phyloP scores from a whole-genome alignment of 345 rosid genomes.

The Citrus reticulata region DNA sequence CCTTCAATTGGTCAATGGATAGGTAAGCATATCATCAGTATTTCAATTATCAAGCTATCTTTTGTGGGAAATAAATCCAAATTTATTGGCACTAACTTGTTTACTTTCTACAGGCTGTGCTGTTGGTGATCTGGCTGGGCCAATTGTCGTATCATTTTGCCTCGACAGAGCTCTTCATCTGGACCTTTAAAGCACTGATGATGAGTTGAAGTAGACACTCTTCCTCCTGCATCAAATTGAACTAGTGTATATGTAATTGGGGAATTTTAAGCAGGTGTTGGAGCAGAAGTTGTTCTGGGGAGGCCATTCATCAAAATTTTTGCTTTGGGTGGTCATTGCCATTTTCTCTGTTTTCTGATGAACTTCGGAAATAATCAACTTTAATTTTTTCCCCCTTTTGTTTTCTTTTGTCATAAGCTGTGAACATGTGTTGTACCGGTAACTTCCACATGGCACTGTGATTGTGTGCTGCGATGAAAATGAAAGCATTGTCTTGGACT shows the following conservation, averaged over 20 bases:
- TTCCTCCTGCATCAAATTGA: conserved; percentile 1
- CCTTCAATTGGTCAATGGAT: conserved; percentile 94
- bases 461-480: not conserved
- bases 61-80: not conserved
- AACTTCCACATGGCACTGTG: not conserved
- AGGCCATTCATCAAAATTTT: not conserved
- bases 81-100: not conserved
- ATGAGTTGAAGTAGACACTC: not conserved
- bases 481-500: not conserved
- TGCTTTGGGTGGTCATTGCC: not conserved
- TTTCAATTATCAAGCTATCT: not conserved
- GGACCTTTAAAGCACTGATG: conserved; percentile 27
- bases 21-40: conserved; percentile 44
- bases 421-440: not conserved
- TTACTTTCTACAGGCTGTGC: conserved; percentile 59
- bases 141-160: conserved; percentile 55
- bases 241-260: not conserved
- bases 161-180: conserved; percentile 59
- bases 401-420: not conserved
- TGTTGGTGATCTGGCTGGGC: conserved; percentile 84
- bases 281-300: not conserved
- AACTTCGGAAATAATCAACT: not conserved
- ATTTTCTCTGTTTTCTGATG: not conserved
- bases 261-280: not conserved
- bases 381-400: too few relatives aligned